phyloP scores from a whole-genome alignment of 2,329 filamentous ascomycete genomes.

The Exutisphaerella laricina region DNA sequence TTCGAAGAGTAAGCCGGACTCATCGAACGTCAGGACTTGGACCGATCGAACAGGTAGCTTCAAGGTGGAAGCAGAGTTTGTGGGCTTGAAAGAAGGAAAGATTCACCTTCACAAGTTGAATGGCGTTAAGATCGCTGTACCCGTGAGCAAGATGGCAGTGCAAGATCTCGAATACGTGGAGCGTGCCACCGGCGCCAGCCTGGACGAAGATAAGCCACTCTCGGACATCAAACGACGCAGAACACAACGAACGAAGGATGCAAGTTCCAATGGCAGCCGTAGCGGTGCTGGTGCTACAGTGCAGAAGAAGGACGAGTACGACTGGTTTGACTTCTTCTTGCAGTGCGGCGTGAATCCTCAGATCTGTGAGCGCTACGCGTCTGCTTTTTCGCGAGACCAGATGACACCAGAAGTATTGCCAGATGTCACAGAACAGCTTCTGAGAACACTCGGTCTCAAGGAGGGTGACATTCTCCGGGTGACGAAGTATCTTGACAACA shows the following conservation, averaged over 20 bases:
- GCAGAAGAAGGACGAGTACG: conserved; percentile 70
- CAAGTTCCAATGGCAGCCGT: conserved; percentile 24
- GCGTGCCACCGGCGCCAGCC: conserved; percentile 72
- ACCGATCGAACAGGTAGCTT: conserved; percentile 93
- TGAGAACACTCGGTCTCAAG: conserved; percentile 85
- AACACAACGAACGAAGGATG: conserved; percentile 47
- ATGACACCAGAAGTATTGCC: conserved; percentile 93
- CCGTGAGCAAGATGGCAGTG: conserved; percentile 89
- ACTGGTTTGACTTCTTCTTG: conserved; percentile 99
- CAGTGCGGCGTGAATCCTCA: conserved; percentile 86
- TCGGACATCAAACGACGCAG: conserved; percentile 65
- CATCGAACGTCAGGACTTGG: conserved; percentile 80
- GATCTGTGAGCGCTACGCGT: conserved; percentile 88
- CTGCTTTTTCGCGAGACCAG: conserved; percentile 81
- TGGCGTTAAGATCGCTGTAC: conserved; percentile 96
- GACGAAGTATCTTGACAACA: conserved; percentile 80
- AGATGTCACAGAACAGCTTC: conserved; percentile 75
- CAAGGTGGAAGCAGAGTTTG: conserved; percentile 94
- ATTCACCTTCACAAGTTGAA: conserved; percentile 98
- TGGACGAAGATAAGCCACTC: conserved; percentile 88
- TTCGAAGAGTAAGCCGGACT: conserved; percentile 74
- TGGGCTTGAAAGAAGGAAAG: conserved; percentile 90
- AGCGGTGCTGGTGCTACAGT: conserved; percentile 56
- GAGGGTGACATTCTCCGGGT: conserved; percentile 96
- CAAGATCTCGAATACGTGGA: conserved; percentile 96